Evolutionary conservation across 352 stramenopile species (phyloP).

Genomic region (Globisporangium canariense): DNA sequence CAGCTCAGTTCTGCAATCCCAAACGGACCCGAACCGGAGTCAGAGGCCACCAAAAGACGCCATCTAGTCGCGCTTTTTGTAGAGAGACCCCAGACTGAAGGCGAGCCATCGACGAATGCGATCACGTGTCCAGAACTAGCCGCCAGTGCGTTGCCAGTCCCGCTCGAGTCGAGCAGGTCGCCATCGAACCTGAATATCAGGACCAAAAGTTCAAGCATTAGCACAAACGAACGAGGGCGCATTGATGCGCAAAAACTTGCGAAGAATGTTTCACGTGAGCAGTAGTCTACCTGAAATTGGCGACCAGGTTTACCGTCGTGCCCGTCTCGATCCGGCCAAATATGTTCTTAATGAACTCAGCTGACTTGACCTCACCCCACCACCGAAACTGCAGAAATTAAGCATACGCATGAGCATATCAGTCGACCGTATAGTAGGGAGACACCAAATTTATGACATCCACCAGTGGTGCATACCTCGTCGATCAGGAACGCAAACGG

Average conservation of each 20-base stretch:
- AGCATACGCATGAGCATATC: not conserved
- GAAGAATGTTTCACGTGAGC: not conserved
- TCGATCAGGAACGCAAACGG: constrained; percentile 43
- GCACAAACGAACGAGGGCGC: not conserved
- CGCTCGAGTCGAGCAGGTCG: constrained; percentile 3
- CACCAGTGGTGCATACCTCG: constrained; percentile 30
- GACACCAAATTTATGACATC: not conserved
- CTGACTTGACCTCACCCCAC: constrained; percentile 13
- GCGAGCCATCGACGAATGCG: not conserved
- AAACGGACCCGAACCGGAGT: constrained; percentile 16
- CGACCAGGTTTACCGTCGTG: constrained; percentile 1
- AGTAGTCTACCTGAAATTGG: constrained; percentile 3
- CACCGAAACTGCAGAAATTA: not conserved
- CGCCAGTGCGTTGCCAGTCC: not conserved
- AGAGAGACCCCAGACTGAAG: constrained; percentile 2
- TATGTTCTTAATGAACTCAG: constrained; percentile 4
- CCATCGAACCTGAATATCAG: constrained; percentile 5
- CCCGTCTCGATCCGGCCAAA: constrained; percentile 6
- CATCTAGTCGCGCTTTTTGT: constrained; percentile 3
- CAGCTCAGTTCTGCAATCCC: constrained; percentile 27
- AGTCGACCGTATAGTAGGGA: not conserved
- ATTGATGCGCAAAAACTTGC: not conserved
- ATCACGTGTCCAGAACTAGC: not conserved
- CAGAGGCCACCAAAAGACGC: constrained; percentile 24
- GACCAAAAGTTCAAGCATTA: not conserved